Conservation (phyloP, 2,329 filamentous ascomycete species). For the Cladosporium phlei region DNA sequence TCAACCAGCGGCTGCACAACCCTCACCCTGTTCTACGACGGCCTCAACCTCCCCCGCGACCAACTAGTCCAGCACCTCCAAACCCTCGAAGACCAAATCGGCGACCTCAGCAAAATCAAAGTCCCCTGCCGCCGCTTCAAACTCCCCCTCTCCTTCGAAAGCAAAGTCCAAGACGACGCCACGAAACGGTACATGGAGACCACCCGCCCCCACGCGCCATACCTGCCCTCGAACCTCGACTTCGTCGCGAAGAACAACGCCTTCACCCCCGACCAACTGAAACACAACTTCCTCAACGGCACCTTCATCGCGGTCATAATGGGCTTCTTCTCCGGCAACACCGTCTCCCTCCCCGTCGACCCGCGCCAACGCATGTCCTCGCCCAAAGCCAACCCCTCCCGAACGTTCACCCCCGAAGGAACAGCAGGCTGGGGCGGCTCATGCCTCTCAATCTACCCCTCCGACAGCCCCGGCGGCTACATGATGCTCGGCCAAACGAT, state of each 20-base stretch:
- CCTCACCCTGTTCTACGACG: constrained; percentile 41
- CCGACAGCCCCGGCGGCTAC: constrained; percentile 55
- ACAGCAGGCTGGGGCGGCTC: constrained; percentile 53
- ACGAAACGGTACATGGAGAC: constrained; percentile 58
- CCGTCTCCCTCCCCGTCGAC: constrained; percentile 50
- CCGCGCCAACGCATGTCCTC: constrained; percentile 50
- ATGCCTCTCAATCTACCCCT: constrained; percentile 52
- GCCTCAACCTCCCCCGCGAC: constrained; percentile 32
- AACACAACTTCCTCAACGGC: constrained; percentile 48
- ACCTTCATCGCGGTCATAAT: constrained; percentile 51
- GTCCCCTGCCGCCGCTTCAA: constrained; percentile 41
- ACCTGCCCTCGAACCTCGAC: constrained; percentile 58
- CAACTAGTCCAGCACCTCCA: constrained; percentile 37
- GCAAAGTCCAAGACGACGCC: constrained; percentile 45
- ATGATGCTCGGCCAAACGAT: constrained; percentile 39
- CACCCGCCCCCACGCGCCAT: constrained; percentile 57
- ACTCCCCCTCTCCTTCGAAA: constrained; percentile 41
- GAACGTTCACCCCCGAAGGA: constrained; percentile 54
- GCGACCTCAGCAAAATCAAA: constrained; percentile 38
- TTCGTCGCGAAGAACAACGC: constrained; percentile 55
- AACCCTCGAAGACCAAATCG: constrained; percentile 38
- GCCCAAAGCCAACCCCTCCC: constrained; percentile 54
- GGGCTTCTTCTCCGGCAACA: constrained; percentile 53
- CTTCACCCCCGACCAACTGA: constrained; percentile 45
- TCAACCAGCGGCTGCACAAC: constrained; percentile 50